Percentiles rank a stretch among this genome's conserved stretches.
Evolutionary conservation across 1,284 basidiomycete species (phyloP).

Genomic region (Ustilago cynodontis): DNA sequence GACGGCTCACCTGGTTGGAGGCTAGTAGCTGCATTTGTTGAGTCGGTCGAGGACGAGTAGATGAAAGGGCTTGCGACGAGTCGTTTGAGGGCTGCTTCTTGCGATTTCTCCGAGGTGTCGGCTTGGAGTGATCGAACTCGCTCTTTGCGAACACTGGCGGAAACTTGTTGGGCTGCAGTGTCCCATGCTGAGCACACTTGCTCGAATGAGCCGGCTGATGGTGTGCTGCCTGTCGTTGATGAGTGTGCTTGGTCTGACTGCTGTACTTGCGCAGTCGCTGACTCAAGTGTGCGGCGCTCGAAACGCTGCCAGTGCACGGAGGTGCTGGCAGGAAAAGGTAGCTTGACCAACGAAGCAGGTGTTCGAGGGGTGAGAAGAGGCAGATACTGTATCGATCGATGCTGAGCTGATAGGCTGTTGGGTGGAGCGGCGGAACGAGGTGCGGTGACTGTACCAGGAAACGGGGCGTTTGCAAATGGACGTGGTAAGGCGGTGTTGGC

Average conservation of each 20-base stretch:
- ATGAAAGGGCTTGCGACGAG: conserved; percentile 13
- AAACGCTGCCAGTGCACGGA: conserved; percentile 29
- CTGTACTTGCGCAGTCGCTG: too few species aligned
- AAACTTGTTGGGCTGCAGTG: conserved; percentile 3
- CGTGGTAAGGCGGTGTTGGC: conserved; percentile 11
- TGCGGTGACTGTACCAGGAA: conserved; percentile 28
- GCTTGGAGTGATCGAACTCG: not conserved
- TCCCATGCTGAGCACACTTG: conserved; percentile 12
- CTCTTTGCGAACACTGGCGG: conserved; percentile 1
- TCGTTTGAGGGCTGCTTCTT: not conserved
- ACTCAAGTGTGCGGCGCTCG: not conserved
- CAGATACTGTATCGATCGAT: conserved; percentile 23
- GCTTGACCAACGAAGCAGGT: conserved; percentile 30
- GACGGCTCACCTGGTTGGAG: not conserved
- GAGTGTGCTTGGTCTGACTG: not conserved
- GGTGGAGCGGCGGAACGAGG: conserved; percentile 26
- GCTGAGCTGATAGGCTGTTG: conserved; percentile 11
- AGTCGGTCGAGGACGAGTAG: conserved; percentile 1
- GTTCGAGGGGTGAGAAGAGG: conserved; percentile 28
- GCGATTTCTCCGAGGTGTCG: not conserved
- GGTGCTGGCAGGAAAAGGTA: conserved; percentile 20
- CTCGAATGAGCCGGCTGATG: not conserved
- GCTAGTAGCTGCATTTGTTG: not conserved
- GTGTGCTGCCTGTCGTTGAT: not conserved
- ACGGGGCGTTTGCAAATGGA: conserved; percentile 16